phyloP scores from a whole-genome alignment of 345 rosid species.

The Sonneratia caseolaris region DNA sequence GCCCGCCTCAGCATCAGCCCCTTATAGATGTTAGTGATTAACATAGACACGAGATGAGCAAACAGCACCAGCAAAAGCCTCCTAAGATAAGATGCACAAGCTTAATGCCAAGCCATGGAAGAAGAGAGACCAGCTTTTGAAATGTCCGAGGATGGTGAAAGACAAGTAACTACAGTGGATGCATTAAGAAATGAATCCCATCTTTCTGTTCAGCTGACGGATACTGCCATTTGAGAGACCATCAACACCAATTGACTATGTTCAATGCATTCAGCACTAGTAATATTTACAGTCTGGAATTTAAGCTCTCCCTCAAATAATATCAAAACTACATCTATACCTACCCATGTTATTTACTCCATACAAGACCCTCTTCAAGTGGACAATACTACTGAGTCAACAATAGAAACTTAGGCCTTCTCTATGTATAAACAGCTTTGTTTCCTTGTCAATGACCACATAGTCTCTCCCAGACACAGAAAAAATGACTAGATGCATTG shows the following conservation, averaged over 20 bases:
- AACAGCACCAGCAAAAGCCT: background rate
- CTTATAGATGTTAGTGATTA: background rate
- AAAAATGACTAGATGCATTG: background rate
- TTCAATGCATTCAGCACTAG: background rate
- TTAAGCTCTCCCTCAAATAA: background rate
- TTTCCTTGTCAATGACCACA: background rate
- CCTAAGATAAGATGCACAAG: background rate
- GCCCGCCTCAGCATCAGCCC: background rate
- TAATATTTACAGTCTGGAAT: background rate
- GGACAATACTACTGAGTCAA: background rate
- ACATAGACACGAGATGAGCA: background rate
- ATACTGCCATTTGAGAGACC: background rate
- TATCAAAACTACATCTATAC: background rate
- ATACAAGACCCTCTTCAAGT: background rate
- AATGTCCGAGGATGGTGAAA: background rate
- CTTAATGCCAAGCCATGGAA: background rate
- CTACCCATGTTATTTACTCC: background rate
- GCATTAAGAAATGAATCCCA: background rate
- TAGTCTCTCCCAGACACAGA: background rate
- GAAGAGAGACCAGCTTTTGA: background rate
- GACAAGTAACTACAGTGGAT: background rate
- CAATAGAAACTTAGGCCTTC: no score
- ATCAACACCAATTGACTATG: background rate
- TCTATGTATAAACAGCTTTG: no score
- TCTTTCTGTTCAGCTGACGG: background rate